Percentiles rank a stretch among this genome's conserved stretches.
phyloP scores from a whole-genome alignment of 2,329 filamentous ascomycete genomes.

The Eutypa lata region DNA sequence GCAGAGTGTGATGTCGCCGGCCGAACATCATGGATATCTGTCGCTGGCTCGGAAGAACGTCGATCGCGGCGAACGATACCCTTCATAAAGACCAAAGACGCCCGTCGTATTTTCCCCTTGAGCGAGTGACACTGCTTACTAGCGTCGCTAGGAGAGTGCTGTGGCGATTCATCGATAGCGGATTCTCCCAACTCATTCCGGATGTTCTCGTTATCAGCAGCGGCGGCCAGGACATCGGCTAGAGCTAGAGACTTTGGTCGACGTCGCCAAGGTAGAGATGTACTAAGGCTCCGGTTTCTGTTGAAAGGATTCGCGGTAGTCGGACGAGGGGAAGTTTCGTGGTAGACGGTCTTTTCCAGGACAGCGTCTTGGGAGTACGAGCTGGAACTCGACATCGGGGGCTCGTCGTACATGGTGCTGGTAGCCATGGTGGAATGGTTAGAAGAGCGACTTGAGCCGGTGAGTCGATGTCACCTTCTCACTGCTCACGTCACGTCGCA shows the following conservation, averaged over 20 bases:
- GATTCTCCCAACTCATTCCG: constrained; percentile 16
- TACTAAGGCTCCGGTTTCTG: constrained; percentile 41
- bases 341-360: constrained; percentile 22
- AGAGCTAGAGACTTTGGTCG: constrained; percentile 43
- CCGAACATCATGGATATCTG: constrained; percentile 18
- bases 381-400: constrained; percentile 23
- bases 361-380: constrained; percentile 25
- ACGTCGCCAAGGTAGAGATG: constrained; percentile 46
- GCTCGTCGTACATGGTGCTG: constrained; percentile 12
- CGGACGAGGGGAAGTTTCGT: constrained; percentile 14
- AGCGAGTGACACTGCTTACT: constrained; percentile 26
- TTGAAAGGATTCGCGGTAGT: constrained; percentile 36
- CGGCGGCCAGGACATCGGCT: constrained; percentile 6
- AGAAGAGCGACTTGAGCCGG: not conserved
- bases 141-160: constrained; percentile 8
- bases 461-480: not conserved
- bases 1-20: constrained; percentile 47
- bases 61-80: constrained; percentile 47
- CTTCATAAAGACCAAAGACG: constrained; percentile 51
- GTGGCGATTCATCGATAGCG: constrained; percentile 20
- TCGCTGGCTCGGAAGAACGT: constrained; percentile 26
- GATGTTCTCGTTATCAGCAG: constrained; percentile 16
- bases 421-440: not conserved
- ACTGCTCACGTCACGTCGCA: not conserved
- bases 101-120: constrained; percentile 52